Percentiles rank a stretch among this genome's conserved stretches.
Evolutionary conservation across 2,329 filamentous ascomycete genomes (phyloP).

Genomic region (Meredithiella fracta): DNA sequence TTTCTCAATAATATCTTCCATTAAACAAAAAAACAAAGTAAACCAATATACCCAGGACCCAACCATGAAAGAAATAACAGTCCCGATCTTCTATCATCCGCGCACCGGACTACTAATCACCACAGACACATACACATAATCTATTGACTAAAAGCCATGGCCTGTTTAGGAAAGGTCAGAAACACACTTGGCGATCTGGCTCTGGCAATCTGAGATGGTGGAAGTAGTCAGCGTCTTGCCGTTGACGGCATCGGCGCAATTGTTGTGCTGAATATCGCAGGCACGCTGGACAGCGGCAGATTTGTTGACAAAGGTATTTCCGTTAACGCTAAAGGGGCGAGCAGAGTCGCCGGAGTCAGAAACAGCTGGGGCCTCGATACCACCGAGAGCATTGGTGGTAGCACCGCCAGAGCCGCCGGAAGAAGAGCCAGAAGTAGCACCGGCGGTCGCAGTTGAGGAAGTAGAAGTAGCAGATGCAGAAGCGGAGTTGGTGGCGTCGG

Average conservation of each 20-base stretch:
- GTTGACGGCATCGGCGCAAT: conserved; percentile 41
- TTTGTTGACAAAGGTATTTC: conserved; percentile 40
- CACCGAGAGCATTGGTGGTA: conserved; percentile 28
- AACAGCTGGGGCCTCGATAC: conserved; percentile 34
- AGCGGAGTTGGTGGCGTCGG: not conserved
- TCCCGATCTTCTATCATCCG: not conserved
- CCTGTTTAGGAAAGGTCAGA: conserved; percentile 20
- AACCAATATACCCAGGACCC: not conserved
- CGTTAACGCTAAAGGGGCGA: conserved; percentile 40
- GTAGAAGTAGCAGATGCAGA: not conserved
- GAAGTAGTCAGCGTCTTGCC: conserved; percentile 26
- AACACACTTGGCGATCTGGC: conserved; percentile 32
- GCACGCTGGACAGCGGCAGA: conserved; percentile 40
- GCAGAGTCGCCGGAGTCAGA: conserved; percentile 28
- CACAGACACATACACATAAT: not conserved
- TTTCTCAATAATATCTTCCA: not conserved
- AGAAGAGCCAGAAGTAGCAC: conserved; percentile 8
- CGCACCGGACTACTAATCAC: not conserved
- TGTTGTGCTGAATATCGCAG: conserved; percentile 48
- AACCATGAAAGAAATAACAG: not conserved
- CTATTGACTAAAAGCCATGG: not conserved
- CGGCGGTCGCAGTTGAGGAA: conserved; percentile 5
- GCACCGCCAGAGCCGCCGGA: conserved; percentile 18
- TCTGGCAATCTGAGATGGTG: conserved; percentile 34
- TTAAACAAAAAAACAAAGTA: not conserved